A percentile compares a stretch with the other conserved stretches of the same genome.
Evolutionary conservation across 2,329 filamentous ascomycete genomes (phyloP).

Genomic region (Thielaviopsis musarum): DNA sequence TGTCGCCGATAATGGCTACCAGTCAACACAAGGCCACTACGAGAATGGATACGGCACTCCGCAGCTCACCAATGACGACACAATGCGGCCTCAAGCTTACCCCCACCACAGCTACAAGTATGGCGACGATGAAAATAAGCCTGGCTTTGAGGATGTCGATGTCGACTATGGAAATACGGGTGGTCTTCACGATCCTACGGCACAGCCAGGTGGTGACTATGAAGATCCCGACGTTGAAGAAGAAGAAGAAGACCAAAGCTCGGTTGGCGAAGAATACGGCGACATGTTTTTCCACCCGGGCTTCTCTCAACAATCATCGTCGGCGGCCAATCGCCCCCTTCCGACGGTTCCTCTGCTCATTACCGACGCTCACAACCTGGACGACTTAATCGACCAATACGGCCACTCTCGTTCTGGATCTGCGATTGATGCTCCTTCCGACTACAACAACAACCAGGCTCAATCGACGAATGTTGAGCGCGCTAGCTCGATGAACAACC

Average conservation of each 20-base stretch:
- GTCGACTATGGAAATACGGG: constrained; percentile 87
- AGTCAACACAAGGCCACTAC: neutral
- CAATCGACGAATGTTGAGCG: constrained; percentile 28
- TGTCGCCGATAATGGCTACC: neutral
- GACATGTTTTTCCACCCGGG: constrained; percentile 93
- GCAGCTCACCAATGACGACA: neutral
- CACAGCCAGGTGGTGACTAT: constrained; percentile 75
- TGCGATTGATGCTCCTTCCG: constrained; percentile 18
- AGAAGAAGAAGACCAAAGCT: constrained; percentile 60
- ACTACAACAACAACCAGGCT: constrained; percentile 24
- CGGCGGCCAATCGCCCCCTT: constrained; percentile 39
- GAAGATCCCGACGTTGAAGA: constrained; percentile 85
- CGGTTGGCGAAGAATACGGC: constrained; percentile 55
- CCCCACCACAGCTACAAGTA: constrained; percentile 1
- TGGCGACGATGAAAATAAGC: constrained; percentile 17
- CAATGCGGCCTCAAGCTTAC: constrained; percentile 14
- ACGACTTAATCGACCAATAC: neutral
- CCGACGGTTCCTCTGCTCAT: constrained; percentile 38
- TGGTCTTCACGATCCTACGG: constrained; percentile 60
- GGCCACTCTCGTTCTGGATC: constrained; percentile 24
- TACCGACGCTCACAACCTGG: neutral
- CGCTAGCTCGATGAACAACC: constrained; percentile 68
- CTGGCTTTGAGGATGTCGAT: constrained; percentile 42
- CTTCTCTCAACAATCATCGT: constrained; percentile 22
- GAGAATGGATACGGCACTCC: neutral